These are phyloP conservation scores for Wallacemonas sp. DNA, from an alignment of 208 protist species.

Conservation along the genomic window DNA sequence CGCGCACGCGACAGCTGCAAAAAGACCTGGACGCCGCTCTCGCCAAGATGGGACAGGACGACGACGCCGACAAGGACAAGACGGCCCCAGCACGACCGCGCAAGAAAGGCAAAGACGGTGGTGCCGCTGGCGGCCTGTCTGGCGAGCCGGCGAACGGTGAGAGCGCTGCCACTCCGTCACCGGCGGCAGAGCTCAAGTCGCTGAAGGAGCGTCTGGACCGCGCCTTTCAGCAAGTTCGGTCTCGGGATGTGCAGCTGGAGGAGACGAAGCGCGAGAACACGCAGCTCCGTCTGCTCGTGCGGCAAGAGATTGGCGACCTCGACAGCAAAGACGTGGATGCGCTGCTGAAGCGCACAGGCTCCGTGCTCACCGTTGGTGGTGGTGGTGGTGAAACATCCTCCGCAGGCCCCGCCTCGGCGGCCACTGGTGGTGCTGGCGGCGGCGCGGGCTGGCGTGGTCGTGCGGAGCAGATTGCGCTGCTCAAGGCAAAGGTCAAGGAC, in stretches of 20 bases:
- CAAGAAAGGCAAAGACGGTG: slow-evolving; percentile 10
- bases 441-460: slow-evolving; percentile 48
- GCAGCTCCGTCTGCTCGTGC: slow-evolving; percentile 47
- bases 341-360: slow-evolving; percentile 27
- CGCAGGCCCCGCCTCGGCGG: not conserved
- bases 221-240: slow-evolving; percentile 56
- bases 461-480: slow-evolving; percentile 71
- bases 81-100: slow-evolving; percentile 2
- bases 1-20: slow-evolving; percentile 34
- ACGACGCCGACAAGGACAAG: slow-evolving; percentile 9
- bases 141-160: no score
- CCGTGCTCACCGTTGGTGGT: no score
- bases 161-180: slow-evolving; percentile 12
- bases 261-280: slow-evolving; percentile 59
- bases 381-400: no score
- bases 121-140: not conserved
- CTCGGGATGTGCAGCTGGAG: slow-evolving; percentile 44
- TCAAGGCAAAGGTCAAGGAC: slow-evolving; percentile 72
- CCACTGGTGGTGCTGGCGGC: not conserved
- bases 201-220: slow-evolving; percentile 42
- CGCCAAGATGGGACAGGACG: not conserved
- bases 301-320: slow-evolving; percentile 56
- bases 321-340: slow-evolving; percentile 42
- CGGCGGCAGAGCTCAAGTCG: slow-evolving; percentile 10
- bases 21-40: slow-evolving; percentile 18